Conservation (phyloP, 352 stramenopile species). For the Phytophthora colocasiae region DNA sequence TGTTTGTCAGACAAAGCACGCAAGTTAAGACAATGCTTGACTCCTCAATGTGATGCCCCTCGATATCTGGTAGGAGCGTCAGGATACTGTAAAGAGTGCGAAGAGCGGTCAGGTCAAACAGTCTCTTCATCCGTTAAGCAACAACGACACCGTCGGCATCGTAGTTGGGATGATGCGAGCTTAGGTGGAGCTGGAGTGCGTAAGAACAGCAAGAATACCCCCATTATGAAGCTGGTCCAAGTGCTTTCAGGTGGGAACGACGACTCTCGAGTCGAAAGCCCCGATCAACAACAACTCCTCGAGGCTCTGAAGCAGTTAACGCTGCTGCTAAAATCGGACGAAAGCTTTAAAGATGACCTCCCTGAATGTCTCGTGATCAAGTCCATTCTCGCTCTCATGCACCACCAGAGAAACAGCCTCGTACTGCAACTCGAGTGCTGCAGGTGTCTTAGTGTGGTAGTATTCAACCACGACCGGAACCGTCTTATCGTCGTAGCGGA, state of each 20-base stretch:
- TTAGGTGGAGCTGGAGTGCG: conserved; percentile 28
- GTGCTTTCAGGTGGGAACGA: conserved; percentile 34
- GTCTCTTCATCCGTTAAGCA: conserved; percentile 17
- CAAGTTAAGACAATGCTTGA: conserved; percentile 64
- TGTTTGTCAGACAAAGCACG: conserved; percentile 51
- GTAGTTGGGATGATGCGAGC: conserved; percentile 51
- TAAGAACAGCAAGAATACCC: conserved; percentile 53
- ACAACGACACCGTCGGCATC: conserved; percentile 45
- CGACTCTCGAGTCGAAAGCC: conserved; percentile 19
- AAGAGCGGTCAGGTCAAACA: conserved; percentile 30
- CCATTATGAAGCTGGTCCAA: conserved; percentile 49
- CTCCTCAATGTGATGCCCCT: conserved; percentile 71
- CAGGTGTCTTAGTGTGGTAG: conserved; percentile 76
- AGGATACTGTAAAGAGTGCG: conserved; percentile 72
- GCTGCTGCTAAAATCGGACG: conserved; percentile 58
- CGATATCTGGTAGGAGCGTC: conserved; percentile 64
- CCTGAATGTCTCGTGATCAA: conserved; percentile 71
- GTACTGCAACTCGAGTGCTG: conserved; percentile 82
- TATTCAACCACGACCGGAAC: conserved; percentile 84
- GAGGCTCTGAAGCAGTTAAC: conserved; percentile 54
- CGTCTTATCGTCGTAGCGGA: conserved; percentile 74
- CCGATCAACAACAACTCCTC: conserved; percentile 41
- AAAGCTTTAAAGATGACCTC: conserved; percentile 79
- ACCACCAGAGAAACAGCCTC: conserved; percentile 51
- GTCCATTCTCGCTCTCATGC: conserved; percentile 68